Evolutionary conservation across 2,329 filamentous ascomycete species (phyloP), one percentile per base, ranked within the genome.

Genomic region (Colletotrichum liaoningense): DNA sequence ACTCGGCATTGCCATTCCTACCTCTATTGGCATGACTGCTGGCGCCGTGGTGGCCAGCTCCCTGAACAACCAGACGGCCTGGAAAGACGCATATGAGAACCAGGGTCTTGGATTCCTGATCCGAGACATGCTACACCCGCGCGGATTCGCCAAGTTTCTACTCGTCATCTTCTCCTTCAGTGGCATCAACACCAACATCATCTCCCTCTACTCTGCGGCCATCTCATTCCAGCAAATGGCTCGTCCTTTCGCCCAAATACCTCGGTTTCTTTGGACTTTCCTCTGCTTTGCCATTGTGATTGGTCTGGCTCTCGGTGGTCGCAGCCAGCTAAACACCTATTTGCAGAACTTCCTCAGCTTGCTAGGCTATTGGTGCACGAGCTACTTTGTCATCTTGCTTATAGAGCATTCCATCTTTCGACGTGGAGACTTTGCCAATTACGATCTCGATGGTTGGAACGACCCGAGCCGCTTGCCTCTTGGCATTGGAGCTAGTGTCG

Each of bases 391-490:
- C 16, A 46, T 46, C 42, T 4, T 46, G 16, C 42, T 55, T 12
- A 55, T 55, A 5, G 52, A 55, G 28, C 52, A 55, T 11, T 26
- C 52, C 24, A 55, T 55, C 52, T 55, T 63, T 30, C 24, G 60
- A 16, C 60, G 42, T 49, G 60, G 60, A 49, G 38, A 63, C 60
- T 63, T 63, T 52, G 42, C 60, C 1, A 63, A 63, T 5, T 63
- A 63, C 60, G 60, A 63, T 30, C 60, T 63, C 19, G 60, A 63
- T n/a, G 42, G 60, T 22, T 63, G 42, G 60, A 63, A 63, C 42
- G 60, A 63, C 42, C 60, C 60, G 60, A 63, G 60, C 60, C 42
- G 60, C 60, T 63, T 63, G 16, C 60, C 60, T 22, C 60, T 46
- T 63, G 42, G 60, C 42, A 63, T 63, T 16, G 42, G 60, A 11